These are phyloP conservation scores for Sarcodon sp. DNA, from an alignment of 768 basidiomycete species.

Conservation along the genomic window DNA sequence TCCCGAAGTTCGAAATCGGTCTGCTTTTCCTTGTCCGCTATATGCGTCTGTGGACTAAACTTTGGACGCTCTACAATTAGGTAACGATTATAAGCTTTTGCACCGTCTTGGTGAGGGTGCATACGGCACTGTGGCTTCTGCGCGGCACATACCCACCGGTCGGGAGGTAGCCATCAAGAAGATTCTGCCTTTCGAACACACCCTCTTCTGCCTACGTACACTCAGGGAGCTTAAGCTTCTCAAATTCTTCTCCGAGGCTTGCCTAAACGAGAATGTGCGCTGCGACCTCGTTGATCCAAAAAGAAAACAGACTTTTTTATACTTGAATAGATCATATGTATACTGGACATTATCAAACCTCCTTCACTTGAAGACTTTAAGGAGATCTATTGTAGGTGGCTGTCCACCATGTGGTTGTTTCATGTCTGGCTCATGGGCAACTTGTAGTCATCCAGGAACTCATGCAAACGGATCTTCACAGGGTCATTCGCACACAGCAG, in stretches of 20 bases:
- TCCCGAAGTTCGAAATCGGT: conserved; percentile 70
- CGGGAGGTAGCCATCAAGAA: conserved; percentile 93
- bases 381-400: conserved; percentile 66
- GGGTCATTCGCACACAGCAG: conserved; percentile 83
- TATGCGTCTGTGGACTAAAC: background rate
- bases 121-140: conserved; percentile 85
- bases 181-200: conserved; percentile 89
- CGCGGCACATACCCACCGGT: conserved; percentile 69
- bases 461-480: conserved; percentile 86
- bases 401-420: background rate
- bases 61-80: conserved; percentile 18
- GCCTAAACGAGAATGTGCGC: conserved; percentile 69
- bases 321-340: conserved; percentile 65
- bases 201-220: conserved; percentile 82
- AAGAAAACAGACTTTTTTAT: conserved; percentile 1
- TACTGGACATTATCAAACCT: conserved; percentile 85
- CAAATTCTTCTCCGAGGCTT: conserved; percentile 72
- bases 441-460: conserved; percentile 67
- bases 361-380: conserved; percentile 62
- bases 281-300: conserved; percentile 1
- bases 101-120: conserved; percentile 77
- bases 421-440: conserved; percentile 2
- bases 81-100: conserved; percentile 62
- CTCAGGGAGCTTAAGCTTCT: conserved; percentile 85
- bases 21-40: background rate